Conservation (phyloP, 2,329 filamentous ascomycete species). For the Leptographium lundbergii region DNA sequence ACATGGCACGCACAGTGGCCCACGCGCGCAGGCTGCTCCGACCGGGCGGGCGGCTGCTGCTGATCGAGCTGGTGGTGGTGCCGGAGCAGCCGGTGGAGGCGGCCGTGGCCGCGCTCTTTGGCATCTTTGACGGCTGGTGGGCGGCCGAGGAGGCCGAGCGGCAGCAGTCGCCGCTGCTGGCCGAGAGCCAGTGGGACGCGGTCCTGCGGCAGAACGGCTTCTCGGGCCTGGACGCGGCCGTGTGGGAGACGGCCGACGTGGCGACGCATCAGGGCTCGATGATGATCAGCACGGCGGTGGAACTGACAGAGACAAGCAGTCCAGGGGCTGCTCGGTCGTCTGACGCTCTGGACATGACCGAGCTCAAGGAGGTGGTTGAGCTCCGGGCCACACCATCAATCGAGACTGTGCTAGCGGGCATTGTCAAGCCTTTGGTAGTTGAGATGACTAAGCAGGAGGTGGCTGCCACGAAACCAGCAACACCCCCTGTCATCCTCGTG, state of each 20-base stretch:
- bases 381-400: background rate
- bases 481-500: background rate
- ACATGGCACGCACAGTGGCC: constrained; percentile 13
- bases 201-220: constrained; percentile 9
- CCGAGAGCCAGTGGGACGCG: constrained; percentile 10
- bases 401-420: background rate
- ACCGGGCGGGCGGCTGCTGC: constrained; percentile 9
- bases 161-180: constrained; percentile 10
- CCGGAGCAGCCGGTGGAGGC: constrained; percentile 8
- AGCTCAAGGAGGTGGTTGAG: background rate
- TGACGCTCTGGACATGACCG: background rate
- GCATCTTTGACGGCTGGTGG: constrained; percentile 14
- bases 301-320: too few relatives aligned
- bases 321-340: too few relatives aligned
- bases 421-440: background rate
- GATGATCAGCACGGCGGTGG: constrained; percentile 11
- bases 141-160: constrained; percentile 9
- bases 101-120: constrained; percentile 11
- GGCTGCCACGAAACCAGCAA: background rate
- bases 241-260: constrained; percentile 12
- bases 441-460: background rate
- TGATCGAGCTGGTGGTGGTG: constrained; percentile 11
- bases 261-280: constrained; percentile 11
- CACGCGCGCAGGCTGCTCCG: constrained; percentile 16
- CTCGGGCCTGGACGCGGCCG: constrained; percentile 9